Evolutionary conservation across 2,329 filamentous ascomycete species (phyloP).

Genomic region (Fusarium pseudoanthophilum): DNA sequence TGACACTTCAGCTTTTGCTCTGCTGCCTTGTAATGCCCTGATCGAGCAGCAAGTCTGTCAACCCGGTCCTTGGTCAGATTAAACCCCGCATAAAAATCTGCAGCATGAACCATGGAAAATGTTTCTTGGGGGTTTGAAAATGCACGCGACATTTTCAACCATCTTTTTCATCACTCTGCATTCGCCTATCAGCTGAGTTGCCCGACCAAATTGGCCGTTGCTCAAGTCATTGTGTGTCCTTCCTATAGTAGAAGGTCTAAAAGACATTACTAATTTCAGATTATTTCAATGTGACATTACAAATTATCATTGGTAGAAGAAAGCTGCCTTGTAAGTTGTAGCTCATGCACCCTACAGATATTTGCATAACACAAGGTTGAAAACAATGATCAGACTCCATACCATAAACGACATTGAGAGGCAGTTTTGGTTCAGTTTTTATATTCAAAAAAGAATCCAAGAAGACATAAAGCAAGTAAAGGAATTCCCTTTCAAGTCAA

Average conservation of each 20-base stretch:
- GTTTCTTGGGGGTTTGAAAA: background rate
- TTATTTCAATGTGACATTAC: too few species aligned
- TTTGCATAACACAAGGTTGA: background rate
- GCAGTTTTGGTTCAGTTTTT: background rate
- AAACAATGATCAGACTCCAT: background rate
- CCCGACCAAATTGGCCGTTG: background rate
- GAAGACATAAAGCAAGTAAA: too few species aligned
- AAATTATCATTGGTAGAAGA: background rate
- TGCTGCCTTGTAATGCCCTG: conserved; percentile 11
- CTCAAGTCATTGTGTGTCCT: background rate
- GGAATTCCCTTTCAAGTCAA: background rate
- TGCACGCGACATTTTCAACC: background rate
- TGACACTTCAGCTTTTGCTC: background rate
- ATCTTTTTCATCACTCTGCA: background rate
- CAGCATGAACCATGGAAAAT: conserved; percentile 2
- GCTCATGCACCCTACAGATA: background rate
- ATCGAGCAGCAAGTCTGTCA: background rate
- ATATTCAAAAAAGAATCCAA: background rate
- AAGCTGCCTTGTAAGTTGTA: background rate
- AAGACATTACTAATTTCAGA: background rate
- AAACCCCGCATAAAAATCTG: conserved; percentile 3
- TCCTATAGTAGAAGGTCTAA: background rate
- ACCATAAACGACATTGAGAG: fast-evolving
- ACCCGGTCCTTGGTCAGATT: background rate
- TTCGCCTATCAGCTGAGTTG: background rate